Conservation (phyloP, 805 yeast genomes). For the Starmerella vaccinii region DNA sequence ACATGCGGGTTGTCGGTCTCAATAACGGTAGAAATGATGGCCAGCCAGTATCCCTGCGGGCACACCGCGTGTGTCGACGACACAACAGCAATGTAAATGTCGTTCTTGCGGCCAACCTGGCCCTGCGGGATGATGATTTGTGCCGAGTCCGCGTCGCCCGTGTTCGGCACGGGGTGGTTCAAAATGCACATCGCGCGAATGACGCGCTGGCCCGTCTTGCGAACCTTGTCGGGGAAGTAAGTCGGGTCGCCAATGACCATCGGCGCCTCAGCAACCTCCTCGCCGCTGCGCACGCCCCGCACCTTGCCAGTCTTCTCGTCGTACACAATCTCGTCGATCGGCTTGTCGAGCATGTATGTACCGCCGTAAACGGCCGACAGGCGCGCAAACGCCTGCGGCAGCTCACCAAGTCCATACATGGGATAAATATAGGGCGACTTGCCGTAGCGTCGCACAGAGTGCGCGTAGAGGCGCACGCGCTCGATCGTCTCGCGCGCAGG, state of each 20-base stretch:
- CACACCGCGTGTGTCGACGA: constrained; percentile 85
- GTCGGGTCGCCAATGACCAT: constrained; percentile 96
- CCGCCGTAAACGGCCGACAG: constrained; percentile 96
- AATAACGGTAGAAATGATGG: constrained; percentile 86
- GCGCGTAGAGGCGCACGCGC: constrained; percentile 72
- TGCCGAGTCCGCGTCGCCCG: constrained; percentile 72
- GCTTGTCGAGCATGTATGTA: constrained; percentile 94
- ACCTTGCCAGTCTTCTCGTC: constrained; percentile 56
- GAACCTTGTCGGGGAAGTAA: constrained; percentile 78
- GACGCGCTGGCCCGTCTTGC: constrained; percentile 60
- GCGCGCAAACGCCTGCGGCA: constrained; percentile 98
- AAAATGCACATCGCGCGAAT: constrained; percentile 81
- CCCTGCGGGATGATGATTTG: constrained; percentile 95
- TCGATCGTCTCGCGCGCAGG: constrained; percentile 90
- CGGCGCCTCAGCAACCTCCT: constrained; percentile 86
- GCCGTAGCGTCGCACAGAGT: constrained; percentile 88
- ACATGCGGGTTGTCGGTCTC: constrained; percentile 89
- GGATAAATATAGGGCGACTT: constrained; percentile 96
- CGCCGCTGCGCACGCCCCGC: constrained; percentile 79
- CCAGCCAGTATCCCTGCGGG: constrained; percentile 79
- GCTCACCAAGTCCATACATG: constrained; percentile 89
- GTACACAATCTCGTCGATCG: constrained; percentile 79
- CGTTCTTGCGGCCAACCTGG: constrained; percentile 85
- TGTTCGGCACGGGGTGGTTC: constrained; percentile 79
- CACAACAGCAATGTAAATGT: constrained; percentile 84